Evolutionary conservation across 106 monocot species (phyloP).

Genomic region (Dendrobium officinale): DNA sequence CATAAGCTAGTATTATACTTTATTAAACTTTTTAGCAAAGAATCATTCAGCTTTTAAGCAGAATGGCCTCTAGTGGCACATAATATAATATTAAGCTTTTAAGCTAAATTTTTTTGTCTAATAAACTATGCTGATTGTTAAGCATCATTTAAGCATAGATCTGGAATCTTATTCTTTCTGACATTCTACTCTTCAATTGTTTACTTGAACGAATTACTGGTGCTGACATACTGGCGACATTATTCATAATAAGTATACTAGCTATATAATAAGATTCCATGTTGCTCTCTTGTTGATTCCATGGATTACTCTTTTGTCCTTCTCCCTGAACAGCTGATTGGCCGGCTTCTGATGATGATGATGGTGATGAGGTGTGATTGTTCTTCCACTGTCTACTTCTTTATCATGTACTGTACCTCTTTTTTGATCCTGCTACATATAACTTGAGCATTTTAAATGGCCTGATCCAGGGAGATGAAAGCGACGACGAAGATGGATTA

Average conservation of each 20-base stretch:
- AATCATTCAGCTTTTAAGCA: no score
- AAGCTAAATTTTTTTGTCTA: no score
- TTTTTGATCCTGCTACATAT: neutral
- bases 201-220: no score
- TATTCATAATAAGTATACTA: neutral
- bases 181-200: no score
- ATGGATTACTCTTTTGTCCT: neutral
- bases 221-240: neutral
- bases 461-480: neutral
- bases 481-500: conserved; percentile 8
- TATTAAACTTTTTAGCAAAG: no score
- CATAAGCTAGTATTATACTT: no score
- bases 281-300: neutral
- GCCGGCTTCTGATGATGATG: conserved; percentile 5
- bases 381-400: neutral
- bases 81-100: no score
- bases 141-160: no score
- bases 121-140: no score
- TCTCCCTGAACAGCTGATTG: conserved; percentile 5
- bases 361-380: conserved; percentile 3
- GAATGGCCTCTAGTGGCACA: no score
- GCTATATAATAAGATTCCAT: neutral
- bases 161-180: no score
- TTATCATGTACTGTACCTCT: neutral
- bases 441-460: neutral